A percentile compares a stretch with the other conserved stretches of the same genome.
These are phyloP conservation scores for Eutrema heterophyllum DNA, from an alignment of 345 rosid genomes.

Conservation along the genomic window DNA sequence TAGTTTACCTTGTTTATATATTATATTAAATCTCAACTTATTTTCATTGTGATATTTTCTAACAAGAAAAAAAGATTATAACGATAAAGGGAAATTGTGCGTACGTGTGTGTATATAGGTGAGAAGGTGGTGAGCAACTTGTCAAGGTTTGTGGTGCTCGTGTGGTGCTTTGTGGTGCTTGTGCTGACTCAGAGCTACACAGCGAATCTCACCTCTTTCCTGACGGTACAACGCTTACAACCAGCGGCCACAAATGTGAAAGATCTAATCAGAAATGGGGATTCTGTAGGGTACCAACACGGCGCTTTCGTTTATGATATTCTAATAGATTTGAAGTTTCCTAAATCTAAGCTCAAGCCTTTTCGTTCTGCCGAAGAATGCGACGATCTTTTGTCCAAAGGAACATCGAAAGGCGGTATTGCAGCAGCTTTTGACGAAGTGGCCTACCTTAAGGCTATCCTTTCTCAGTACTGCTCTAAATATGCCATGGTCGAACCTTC, in stretches of 20 bases:
- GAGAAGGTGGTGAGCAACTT: conserved; percentile 38
- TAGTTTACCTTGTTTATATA: not conserved
- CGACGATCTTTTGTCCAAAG: conserved; percentile 18
- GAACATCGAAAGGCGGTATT: conserved; percentile 15
- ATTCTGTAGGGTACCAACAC: conserved; percentile 8
- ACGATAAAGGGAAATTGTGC: not conserved
- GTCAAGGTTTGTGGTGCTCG: conserved; percentile 32
- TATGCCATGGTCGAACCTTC: conserved; percentile 26
- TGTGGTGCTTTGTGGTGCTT: conserved; percentile 36
- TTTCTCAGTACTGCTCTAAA: conserved; percentile 1
- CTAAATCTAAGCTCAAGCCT: not conserved
- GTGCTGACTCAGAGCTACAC: conserved; percentile 40
- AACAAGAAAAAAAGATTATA: not conserved
- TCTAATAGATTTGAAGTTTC: not conserved
- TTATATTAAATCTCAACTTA: not conserved
- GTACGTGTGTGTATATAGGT: not conserved
- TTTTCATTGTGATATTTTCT: not conserved
- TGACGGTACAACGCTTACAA: conserved; percentile 30
- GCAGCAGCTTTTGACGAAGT: conserved; percentile 36
- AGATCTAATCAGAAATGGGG: conserved; percentile 3
- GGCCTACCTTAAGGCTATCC: conserved; percentile 25
- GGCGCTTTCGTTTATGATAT: not conserved
- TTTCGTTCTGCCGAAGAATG: not conserved
- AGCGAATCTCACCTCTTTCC: conserved; percentile 38
- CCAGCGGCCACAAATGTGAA: conserved; percentile 1